These are phyloP conservation scores for Aspergillus jensenii DNA, from an alignment of 2,329 filamentous ascomycete species.

Conservation along the genomic window DNA sequence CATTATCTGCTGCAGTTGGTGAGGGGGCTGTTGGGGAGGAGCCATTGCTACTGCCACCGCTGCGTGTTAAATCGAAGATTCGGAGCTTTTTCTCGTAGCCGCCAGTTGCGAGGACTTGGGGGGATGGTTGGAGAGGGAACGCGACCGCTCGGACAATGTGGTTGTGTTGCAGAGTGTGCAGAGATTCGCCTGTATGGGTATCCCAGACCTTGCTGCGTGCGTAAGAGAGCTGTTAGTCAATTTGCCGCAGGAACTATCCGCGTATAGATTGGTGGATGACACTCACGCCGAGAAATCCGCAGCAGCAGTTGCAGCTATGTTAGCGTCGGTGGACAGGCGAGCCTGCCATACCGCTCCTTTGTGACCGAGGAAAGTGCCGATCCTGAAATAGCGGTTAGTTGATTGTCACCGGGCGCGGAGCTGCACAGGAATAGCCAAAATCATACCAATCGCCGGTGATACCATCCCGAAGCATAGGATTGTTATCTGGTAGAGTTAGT, in stretches of 20 bases:
- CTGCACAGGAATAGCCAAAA: not conserved
- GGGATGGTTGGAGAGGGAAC: conserved; percentile 76
- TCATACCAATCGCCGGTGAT: conserved; percentile 86
- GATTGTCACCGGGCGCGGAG: not conserved
- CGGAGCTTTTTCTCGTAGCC: conserved; percentile 96
- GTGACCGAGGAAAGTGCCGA: conserved; percentile 96
- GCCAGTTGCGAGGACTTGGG: conserved; percentile 83
- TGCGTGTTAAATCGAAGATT: conserved; percentile 79
- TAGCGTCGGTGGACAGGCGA: conserved; percentile 82
- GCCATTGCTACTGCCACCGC: conserved; percentile 38
- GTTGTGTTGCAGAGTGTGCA: conserved; percentile 83
- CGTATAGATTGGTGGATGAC: not conserved
- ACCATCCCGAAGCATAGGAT: conserved; percentile 96
- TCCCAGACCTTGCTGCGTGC: conserved; percentile 85
- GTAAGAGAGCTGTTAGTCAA: not conserved
- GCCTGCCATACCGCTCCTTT: conserved; percentile 98
- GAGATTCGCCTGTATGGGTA: conserved; percentile 85
- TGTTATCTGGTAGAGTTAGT: conserved; percentile 68
- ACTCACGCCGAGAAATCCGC: conserved; percentile 92
- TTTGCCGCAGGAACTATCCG: no score
- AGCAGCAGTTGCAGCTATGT: conserved; percentile 85
- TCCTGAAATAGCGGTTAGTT: conserved; percentile 52
- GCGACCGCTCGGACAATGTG: conserved; percentile 95
- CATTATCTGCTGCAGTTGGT: conserved; percentile 34
- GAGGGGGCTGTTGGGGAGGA: conserved; percentile 42